Evolutionary conservation across 129 eudicot species (phyloP).

Genomic region (Flaveria sonorensis): DNA sequence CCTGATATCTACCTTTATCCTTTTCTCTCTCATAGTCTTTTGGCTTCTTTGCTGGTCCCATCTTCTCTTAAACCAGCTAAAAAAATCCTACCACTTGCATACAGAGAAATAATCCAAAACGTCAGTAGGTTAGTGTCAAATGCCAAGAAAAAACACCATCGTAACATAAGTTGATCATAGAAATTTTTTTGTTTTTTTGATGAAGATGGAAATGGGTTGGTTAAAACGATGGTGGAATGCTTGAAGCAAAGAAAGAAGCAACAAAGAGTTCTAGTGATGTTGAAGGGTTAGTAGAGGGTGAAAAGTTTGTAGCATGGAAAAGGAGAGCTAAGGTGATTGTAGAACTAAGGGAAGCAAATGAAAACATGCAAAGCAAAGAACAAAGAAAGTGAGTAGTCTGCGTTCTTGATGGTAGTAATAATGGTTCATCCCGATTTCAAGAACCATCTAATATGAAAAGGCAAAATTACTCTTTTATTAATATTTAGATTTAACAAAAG

Average conservation of each 20-base stretch:
- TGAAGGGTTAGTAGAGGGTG: slow-evolving; percentile 58
- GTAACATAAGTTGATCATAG: slow-evolving; percentile 72
- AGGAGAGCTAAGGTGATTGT: slow-evolving; percentile 85
- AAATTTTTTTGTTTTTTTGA: slow-evolving; percentile 57
- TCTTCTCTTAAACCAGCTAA: too few species aligned
- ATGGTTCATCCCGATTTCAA: slow-evolving; percentile 54
- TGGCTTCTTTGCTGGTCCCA: too few species aligned
- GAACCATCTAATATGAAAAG: slow-evolving; percentile 22
- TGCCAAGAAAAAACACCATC: slow-evolving; percentile 54
- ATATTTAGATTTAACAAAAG: too few species aligned
- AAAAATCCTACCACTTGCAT: too few species aligned
- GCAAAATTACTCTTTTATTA: too few species aligned
- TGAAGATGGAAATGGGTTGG: slow-evolving; percentile 92
- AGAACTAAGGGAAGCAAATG: slow-evolving; percentile 88
- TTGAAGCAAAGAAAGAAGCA: slow-evolving; percentile 49
- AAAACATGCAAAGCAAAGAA: slow-evolving; percentile 71
- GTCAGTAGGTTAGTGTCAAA: slow-evolving; percentile 44
- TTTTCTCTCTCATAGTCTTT: too few species aligned
- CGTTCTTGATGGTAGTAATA: slow-evolving; percentile 58
- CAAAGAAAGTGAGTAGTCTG: slow-evolving; percentile 87
- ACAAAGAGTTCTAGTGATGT: slow-evolving; percentile 28
- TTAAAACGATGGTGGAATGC: slow-evolving; percentile 69
- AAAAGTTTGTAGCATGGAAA: slow-evolving; percentile 87
- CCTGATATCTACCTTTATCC: too few species aligned
- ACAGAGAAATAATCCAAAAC: neutral